Conservation (phyloP, 2,329 filamentous ascomycete species). For the Furcasterigmium furcatum region DNA sequence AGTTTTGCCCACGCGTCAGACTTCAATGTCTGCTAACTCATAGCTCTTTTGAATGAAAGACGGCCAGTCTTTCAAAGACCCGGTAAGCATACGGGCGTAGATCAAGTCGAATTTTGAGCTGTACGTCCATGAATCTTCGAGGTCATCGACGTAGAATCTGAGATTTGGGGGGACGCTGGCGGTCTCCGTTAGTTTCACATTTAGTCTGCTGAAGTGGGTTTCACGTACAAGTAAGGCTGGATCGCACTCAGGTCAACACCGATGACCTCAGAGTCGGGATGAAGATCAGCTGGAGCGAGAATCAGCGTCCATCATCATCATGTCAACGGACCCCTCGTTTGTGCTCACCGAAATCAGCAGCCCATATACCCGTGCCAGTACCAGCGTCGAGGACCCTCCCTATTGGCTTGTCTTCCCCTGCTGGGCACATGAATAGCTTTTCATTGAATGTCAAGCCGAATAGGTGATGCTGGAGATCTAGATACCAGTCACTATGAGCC, state of each 20-base stretch:
- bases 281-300: not conserved
- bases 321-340: not conserved
- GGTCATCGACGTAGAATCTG: conserved; percentile 41
- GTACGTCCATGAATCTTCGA: conserved; percentile 36
- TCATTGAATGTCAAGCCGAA: conserved; percentile 18
- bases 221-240: conserved; percentile 29
- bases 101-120: conserved; percentile 35
- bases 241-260: conserved; percentile 29
- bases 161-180: conserved; percentile 44
- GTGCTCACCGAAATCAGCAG: conserved; percentile 39
- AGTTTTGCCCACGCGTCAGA: not conserved
- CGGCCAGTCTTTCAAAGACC: conserved; percentile 28
- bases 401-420: conserved; percentile 5
- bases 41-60: conserved; percentile 31
- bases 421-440: conserved; percentile 16
- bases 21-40: too few relatives aligned
- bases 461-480: conserved; percentile 22
- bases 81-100: conserved; percentile 33
- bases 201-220: not conserved
- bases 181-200: conserved; percentile 1
- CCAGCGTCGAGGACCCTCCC: conserved; percentile 39
- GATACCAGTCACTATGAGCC: too few relatives aligned
- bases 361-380: conserved; percentile 44
- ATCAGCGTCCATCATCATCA: not conserved
- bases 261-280: not conserved